These are phyloP conservation scores for Pseudonitzschia multiseries DNA, from an alignment of 108 stramenopile genomes.

Conservation along the genomic window DNA sequence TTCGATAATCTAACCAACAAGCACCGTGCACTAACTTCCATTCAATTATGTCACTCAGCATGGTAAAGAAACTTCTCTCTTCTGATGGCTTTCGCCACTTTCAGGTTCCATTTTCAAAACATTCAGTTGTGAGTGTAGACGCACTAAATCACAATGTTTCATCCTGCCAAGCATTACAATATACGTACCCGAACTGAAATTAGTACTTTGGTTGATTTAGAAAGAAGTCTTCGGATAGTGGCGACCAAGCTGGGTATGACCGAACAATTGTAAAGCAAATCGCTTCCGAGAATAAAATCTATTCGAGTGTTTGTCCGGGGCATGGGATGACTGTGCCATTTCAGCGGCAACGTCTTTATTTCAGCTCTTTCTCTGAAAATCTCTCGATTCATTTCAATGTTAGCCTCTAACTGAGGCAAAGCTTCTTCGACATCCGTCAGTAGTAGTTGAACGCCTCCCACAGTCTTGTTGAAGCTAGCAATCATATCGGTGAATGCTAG, in stretches of 20 bases:
- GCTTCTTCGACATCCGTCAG: constrained; percentile 49
- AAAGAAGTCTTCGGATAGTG: constrained; percentile 54
- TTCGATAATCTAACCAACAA: constrained; percentile 47
- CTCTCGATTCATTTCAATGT: constrained; percentile 47
- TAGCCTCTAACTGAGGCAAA: constrained; percentile 44
- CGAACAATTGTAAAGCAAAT: constrained; percentile 69
- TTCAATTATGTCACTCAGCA: constrained; percentile 8
- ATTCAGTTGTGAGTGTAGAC: background rate
- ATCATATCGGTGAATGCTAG: constrained; percentile 46
- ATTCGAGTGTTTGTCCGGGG: constrained; percentile 19
- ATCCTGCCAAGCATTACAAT: background rate
- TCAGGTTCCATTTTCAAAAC: background rate
- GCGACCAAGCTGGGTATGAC: constrained; percentile 53
- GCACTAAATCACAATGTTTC: background rate
- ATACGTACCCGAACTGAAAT: constrained; percentile 9
- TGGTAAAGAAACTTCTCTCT: constrained; percentile 67
- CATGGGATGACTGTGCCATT: constrained; percentile 13
- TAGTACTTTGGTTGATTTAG: constrained; percentile 12
- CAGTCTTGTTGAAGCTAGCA: background rate
- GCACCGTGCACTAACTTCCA: background rate
- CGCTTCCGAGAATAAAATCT: constrained; percentile 65
- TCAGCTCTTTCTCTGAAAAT: background rate
- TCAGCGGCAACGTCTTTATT: constrained; percentile 4
- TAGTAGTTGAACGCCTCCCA: constrained; percentile 8
- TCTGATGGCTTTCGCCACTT: constrained; percentile 71